Evolutionary conservation across 768 basidiomycete genomes (phyloP).

Genomic region (Boletus tylopilopsis): DNA sequence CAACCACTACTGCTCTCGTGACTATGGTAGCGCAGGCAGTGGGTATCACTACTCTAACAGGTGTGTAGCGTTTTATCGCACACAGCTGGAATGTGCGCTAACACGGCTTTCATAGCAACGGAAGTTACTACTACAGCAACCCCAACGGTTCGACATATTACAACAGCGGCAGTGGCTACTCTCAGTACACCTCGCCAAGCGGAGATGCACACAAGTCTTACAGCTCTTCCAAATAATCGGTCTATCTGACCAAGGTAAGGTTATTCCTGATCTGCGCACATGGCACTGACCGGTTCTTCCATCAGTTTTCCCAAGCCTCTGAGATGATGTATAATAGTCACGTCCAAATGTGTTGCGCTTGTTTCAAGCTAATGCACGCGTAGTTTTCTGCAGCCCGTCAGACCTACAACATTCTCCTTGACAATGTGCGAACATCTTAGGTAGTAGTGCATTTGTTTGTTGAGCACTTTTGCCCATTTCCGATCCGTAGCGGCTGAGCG

Average conservation of each 20-base stretch:
- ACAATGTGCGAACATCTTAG: too few species aligned
- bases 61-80: constrained; percentile 31
- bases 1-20: constrained; percentile 60
- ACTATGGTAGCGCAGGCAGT: constrained; percentile 37
- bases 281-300: not conserved
- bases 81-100: not conserved
- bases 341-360: not conserved
- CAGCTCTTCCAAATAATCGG: constrained; percentile 22
- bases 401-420: too few species aligned
- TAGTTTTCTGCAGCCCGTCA: too few species aligned
- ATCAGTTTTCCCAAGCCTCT: not conserved
- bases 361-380: too few species aligned
- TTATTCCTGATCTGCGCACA: not conserved
- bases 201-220: constrained; percentile 30
- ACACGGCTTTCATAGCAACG: constrained; percentile 34
- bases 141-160: constrained; percentile 59
- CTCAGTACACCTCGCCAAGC: constrained; percentile 49
- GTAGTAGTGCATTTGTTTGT: too few species aligned
- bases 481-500: too few species aligned
- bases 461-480: too few species aligned
- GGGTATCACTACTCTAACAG: constrained; percentile 63
- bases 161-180: constrained; percentile 44
- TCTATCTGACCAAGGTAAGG: not conserved
- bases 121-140: constrained; percentile 63
- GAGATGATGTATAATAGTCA: not conserved